These are phyloP conservation scores for Suhomyces guaymorum DNA, from an alignment of 1,139 yeast genomes.

Conservation along the genomic window DNA sequence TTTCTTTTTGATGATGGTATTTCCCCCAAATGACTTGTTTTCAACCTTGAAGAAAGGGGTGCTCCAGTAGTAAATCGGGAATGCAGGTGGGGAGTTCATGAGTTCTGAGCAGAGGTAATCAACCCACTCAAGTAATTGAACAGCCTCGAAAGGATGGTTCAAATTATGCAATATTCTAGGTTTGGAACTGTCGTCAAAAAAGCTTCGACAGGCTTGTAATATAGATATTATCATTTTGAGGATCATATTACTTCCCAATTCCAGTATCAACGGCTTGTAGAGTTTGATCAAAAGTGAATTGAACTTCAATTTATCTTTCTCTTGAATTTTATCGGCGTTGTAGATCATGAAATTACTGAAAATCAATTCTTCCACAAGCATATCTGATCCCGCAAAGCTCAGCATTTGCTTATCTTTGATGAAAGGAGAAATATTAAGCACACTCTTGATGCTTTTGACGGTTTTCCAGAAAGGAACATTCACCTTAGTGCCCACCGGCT, in stretches of 20 bases:
- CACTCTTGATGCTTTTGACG: constrained; percentile 19
- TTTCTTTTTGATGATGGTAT: constrained; percentile 1
- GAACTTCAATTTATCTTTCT: constrained; percentile 24
- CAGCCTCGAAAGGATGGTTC: constrained; percentile 12
- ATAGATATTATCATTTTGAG: constrained; percentile 15
- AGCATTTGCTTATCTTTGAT: constrained; percentile 5
- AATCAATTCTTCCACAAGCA: constrained; percentile 19
- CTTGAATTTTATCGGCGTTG: constrained; percentile 21
- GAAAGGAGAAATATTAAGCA: constrained; percentile 2
- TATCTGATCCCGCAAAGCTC: constrained; percentile 12
- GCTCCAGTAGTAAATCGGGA: constrained; percentile 1
- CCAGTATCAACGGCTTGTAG: constrained; percentile 36
- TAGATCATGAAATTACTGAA: constrained; percentile 32
- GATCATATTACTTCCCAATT: constrained; percentile 27
- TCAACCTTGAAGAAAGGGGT: neutral
- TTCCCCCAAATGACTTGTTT: constrained; percentile 4
- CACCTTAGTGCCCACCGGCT: constrained; percentile 32
- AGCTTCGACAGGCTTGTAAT: constrained; percentile 7
- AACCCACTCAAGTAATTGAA: constrained; percentile 24
- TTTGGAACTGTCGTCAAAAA: neutral
- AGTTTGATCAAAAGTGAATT: constrained; percentile 31
- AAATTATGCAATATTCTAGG: constrained; percentile 1
- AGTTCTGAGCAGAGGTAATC: constrained; percentile 7
- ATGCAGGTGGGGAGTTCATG: constrained; percentile 2
- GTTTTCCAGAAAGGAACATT: constrained; percentile 42